These are phyloP conservation scores for Solanum etuberosum DNA, from an alignment of 257 asterid genomes.

Conservation along the genomic window DNA sequence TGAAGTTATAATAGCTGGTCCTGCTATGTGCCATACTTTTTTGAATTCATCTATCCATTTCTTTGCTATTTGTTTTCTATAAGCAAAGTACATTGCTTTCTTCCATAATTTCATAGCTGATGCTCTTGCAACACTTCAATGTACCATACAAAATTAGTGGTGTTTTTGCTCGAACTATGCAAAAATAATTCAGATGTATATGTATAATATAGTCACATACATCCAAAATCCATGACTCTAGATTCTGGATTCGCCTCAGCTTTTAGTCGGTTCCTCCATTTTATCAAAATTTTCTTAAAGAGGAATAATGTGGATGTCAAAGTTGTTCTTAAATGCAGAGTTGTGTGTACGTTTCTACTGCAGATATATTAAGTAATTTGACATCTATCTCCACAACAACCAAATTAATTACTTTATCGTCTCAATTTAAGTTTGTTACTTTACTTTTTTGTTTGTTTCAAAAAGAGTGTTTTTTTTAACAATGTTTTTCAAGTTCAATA, in stretches of 20 bases:
- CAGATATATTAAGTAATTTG: neutral
- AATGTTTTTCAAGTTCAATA: neutral
- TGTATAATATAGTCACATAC: neutral
- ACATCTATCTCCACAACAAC: neutral
- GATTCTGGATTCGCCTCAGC: neutral
- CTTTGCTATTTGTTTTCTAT: neutral
- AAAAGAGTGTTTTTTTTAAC: neutral
- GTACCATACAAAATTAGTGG: neutral
- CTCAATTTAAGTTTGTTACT: neutral
- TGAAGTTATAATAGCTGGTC: slow-evolving; percentile 20
- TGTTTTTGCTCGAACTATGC: neutral
- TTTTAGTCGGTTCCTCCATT: neutral
- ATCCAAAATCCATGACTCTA: neutral
- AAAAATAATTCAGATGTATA: neutral
- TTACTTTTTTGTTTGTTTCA: neutral
- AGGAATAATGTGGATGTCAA: neutral
- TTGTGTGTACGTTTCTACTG: neutral
- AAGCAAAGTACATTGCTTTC: neutral
- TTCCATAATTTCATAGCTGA: neutral
- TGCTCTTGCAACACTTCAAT: neutral
- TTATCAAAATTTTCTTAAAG: neutral
- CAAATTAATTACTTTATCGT: neutral
- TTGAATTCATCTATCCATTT: slow-evolving; percentile 13
- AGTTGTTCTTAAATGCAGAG: neutral
- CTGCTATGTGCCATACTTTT: slow-evolving; percentile 21